phyloP scores from a whole-genome alignment of 179 eudicot species.

The Silene noctiflora region DNA sequence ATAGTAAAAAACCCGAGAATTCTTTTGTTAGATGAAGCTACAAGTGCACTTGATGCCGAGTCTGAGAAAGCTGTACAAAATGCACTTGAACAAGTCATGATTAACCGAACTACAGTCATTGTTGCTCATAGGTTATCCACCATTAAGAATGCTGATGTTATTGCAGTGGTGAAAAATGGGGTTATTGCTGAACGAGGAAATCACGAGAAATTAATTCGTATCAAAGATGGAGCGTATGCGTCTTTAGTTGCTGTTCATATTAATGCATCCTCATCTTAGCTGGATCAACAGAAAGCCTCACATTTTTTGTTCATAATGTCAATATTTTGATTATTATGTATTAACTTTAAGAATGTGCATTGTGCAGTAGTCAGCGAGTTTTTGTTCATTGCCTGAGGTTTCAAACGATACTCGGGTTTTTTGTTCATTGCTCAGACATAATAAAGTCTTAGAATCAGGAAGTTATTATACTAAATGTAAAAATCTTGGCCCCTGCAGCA shows the following conservation, averaged over 20 bases:
- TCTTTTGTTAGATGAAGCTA: conserved; percentile 31
- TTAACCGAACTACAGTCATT: conserved; percentile 26
- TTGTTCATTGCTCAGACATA: background rate
- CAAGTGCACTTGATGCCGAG: conserved; percentile 34
- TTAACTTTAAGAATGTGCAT: background rate
- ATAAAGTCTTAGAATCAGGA: background rate
- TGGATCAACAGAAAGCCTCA: background rate
- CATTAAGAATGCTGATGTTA: conserved; percentile 27
- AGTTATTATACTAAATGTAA: no score
- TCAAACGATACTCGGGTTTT: background rate
- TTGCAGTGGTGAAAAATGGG: conserved; percentile 29
- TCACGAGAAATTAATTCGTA: conserved; percentile 24
- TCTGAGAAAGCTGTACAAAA: conserved; percentile 30
- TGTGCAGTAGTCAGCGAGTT: background rate
- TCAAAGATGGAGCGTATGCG: conserved; percentile 26
- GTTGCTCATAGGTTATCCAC: conserved; percentile 30
- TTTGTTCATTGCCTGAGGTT: background rate
- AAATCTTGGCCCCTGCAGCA: no score
- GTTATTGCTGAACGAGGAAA: conserved; percentile 31
- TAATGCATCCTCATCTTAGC: conserved; percentile 14
- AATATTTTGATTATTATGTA: background rate
- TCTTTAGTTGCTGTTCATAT: conserved; percentile 29
- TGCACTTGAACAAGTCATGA: conserved; percentile 28
- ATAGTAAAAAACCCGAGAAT: conserved; percentile 27
- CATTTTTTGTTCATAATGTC: background rate